Evolutionary conservation across 164 flowering plant species (phyloP), one percentile per base, ranked within the genome.

Genomic region (Piper betle): DNA sequence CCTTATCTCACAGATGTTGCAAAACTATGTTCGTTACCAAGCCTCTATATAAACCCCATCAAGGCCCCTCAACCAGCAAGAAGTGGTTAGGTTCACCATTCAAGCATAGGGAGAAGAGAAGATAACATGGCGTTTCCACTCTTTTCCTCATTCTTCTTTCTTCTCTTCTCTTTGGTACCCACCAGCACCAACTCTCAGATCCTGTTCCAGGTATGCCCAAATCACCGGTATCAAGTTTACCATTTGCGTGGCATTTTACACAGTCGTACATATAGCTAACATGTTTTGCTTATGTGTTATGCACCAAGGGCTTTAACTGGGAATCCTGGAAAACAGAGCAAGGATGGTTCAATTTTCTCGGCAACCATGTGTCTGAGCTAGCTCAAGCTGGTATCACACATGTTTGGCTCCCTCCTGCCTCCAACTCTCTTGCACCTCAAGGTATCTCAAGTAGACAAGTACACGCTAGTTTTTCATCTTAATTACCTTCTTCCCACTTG

Each of bases 321-420:
- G 85, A 77, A 37, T 89, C 97, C 38, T 66, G 76, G 66, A 79
- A 74, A 9, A 80, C 76, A 40, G 64, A 65, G 57, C 83, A 80
- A 37, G 89, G 88, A 19, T 78, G 81, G 83, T 89, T 82, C 71
- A 80, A 80, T 60, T 74, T 68, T 16, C 77, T 89, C 12, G 75
- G 64, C 41, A 74, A 52, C 37, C 43, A 64, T 3, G 64, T 77
- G 37, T 69, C 77, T 43, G 88, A 85, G 12, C 53, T 87, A 8
- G 81, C 84, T 16, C 60, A 43, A n/a, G 83, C 85, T 25, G 90
- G 92, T 39, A 70, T 84, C 33, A 82, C 90, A 13, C 91, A 85
- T 74, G 87, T 82, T 56, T 85, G 94, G 97, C 85, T 85, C 33
- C 91, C 91, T 42, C 97, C 88, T 39, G 70, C 90, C 6, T 82